Conservation (phyloP, 2,329 filamentous ascomycete genomes). For the Coleophoma cylindrospora region DNA sequence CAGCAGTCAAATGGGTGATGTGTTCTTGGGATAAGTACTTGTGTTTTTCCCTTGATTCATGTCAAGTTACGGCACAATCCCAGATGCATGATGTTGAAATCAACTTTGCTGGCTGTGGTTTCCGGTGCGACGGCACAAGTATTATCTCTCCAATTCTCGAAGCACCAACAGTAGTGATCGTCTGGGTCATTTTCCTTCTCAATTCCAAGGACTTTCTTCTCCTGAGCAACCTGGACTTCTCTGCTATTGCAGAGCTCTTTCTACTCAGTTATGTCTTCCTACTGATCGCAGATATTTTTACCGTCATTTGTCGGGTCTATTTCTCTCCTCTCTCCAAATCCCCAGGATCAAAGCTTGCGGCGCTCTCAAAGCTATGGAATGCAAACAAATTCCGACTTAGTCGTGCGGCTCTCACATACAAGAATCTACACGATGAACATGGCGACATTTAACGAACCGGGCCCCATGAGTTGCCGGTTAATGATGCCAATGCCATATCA, state of each 20-base stretch:
- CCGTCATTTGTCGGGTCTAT: constrained; percentile 13
- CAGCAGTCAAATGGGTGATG: too few relatives aligned
- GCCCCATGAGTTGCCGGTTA: not conserved
- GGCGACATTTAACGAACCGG: constrained; percentile 14
- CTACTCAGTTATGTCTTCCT: not conserved
- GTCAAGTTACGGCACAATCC: too few relatives aligned
- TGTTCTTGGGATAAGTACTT: too few relatives aligned
- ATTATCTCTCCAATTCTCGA: too few relatives aligned
- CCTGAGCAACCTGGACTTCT: not conserved
- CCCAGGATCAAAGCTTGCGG: constrained; percentile 19
- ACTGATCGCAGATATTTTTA: not conserved
- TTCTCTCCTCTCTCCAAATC: constrained; percentile 19
- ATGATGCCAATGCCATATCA: constrained; percentile 15
- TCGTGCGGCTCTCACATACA: constrained; percentile 3
- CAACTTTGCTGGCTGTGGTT: too few relatives aligned
- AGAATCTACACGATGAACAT: constrained; percentile 18
- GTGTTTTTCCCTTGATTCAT: too few relatives aligned
- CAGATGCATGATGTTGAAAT: too few relatives aligned
- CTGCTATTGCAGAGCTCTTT: not conserved
- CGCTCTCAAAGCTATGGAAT: constrained; percentile 16
- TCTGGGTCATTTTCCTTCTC: not conserved
- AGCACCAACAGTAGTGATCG: not conserved
- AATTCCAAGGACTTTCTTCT: not conserved
- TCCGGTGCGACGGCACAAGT: too few relatives aligned
- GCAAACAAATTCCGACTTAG: constrained; percentile 11